phyloP scores from a whole-genome alignment of 2,329 filamentous ascomycete species.

The Colletotrichum theobromicola region DNA sequence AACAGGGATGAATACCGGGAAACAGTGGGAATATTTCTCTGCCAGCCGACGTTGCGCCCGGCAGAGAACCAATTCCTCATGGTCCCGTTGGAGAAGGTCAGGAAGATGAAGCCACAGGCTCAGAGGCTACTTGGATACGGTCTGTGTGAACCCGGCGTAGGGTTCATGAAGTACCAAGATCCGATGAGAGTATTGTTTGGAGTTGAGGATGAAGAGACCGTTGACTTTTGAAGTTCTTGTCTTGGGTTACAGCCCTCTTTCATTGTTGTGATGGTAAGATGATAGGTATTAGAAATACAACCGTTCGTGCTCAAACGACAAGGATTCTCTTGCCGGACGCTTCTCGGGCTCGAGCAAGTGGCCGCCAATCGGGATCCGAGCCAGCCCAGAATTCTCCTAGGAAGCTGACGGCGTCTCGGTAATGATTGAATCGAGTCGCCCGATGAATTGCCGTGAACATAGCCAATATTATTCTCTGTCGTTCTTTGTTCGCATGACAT shows the following conservation, averaged over 20 bases:
- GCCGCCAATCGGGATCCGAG: constrained; percentile 28
- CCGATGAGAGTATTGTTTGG: constrained; percentile 41
- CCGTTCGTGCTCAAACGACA: constrained; percentile 14
- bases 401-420: constrained; percentile 27
- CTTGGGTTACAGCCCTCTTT: background rate
- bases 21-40: constrained; percentile 38
- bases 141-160: constrained; percentile 35
- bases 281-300: background rate
- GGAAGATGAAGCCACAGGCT: constrained; percentile 34
- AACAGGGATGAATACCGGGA: constrained; percentile 30
- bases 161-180: constrained; percentile 40
- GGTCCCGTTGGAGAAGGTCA: constrained; percentile 31
- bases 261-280: background rate
- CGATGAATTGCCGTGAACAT: constrained; percentile 22
- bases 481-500: constrained; percentile 24
- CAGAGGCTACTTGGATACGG: constrained; percentile 38
- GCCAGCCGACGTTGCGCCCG: constrained; percentile 35
- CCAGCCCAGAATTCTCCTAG: constrained; percentile 30
- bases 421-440: constrained; percentile 28
- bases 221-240: constrained; percentile 27
- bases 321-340: constrained; percentile 26
- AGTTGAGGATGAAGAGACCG: constrained; percentile 39
- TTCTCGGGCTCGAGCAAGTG: constrained; percentile 27
- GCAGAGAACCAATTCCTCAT: constrained; percentile 39
- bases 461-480: constrained; percentile 23